These are phyloP conservation scores for Pseudocercospora eumusae DNA, from an alignment of 2,329 filamentous ascomycete species.

Conservation along the genomic window DNA sequence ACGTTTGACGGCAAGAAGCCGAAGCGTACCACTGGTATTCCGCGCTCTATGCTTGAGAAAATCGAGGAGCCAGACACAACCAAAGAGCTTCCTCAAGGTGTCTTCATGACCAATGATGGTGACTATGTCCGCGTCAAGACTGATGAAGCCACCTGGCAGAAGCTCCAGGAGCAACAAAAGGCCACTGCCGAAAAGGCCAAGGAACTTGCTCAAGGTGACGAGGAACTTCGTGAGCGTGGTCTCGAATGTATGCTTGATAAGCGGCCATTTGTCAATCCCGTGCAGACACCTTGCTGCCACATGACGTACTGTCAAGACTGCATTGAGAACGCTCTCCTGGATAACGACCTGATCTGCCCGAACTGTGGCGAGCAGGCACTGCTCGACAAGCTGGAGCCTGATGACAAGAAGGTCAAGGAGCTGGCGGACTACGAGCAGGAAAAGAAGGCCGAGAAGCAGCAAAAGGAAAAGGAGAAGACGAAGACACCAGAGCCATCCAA, in stretches of 20 bases:
- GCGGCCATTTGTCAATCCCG: constrained; percentile 96
- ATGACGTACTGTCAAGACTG: constrained; percentile 99
- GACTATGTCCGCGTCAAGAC: constrained; percentile 96
- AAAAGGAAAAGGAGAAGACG: constrained; percentile 48
- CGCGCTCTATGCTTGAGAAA: constrained; percentile 90
- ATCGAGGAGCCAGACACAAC: constrained; percentile 85
- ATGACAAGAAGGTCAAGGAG: constrained; percentile 84
- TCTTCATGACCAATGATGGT: constrained; percentile 97
- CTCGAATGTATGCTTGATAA: constrained; percentile 96
- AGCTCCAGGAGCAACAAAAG: constrained; percentile 93
- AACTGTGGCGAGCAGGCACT: constrained; percentile 88
- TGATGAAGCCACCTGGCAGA: constrained; percentile 93
- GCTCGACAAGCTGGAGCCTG: constrained; percentile 82
- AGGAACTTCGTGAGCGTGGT: constrained; percentile 83
- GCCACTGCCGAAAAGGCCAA: constrained; percentile 74
- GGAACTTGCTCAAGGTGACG: constrained; percentile 75
- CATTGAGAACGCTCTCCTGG: constrained; percentile 98
- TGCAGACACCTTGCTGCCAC: constrained; percentile 97
- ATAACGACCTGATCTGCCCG: constrained; percentile 96
- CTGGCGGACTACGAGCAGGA: constrained; percentile 72
- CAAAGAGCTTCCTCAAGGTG: constrained; percentile 74
- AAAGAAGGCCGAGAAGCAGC: constrained; percentile 47
- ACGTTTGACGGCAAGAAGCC: constrained; percentile 92
- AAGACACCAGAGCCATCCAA: constrained; percentile 40
- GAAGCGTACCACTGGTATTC: constrained; percentile 95